Conservation (phyloP, 148 eudicot genomes). For the Dysphania ambrosioides region DNA sequence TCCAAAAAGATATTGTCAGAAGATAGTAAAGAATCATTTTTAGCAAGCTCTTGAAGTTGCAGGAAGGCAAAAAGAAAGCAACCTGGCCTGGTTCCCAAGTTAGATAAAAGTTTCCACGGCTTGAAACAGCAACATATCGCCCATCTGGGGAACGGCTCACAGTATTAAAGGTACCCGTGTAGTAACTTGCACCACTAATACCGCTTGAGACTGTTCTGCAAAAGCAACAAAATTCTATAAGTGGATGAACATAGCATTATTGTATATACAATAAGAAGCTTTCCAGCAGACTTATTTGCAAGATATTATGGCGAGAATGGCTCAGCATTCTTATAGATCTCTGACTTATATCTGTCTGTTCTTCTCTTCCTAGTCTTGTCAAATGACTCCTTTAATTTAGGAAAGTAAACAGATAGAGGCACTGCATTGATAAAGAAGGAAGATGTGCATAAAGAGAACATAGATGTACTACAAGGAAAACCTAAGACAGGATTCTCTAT, state of each 20-base stretch:
- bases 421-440: not conserved
- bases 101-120: conserved; percentile 94
- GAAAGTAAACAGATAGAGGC: not conserved
- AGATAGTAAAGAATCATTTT: not conserved
- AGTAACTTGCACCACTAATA: conserved; percentile 99
- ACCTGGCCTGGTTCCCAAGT: conserved; percentile 99
- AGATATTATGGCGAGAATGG: too few species aligned
- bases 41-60: not conserved
- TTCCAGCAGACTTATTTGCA: not conserved
- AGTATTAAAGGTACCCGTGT: conserved; percentile 92
- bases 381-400: not conserved
- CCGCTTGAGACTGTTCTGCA: conserved; percentile 99
- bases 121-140: conserved; percentile 96
- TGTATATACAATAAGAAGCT: not conserved
- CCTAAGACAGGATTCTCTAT: not conserved
- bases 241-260: conserved; percentile 11
- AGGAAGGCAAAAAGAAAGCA: conserved; percentile 15
- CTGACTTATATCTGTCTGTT: conserved; percentile 9
- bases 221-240: conserved; percentile 35
- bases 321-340: not conserved
- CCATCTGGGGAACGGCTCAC: conserved; percentile 99
- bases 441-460: not conserved
- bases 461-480: not conserved
- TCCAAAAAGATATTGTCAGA: not conserved
- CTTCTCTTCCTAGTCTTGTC: conserved; percentile 1